Percentiles rank a stretch among this genome's conserved stretches.
Evolutionary conservation across 768 basidiomycete genomes (phyloP).

Genomic region (Macrolepiota albuminosa): DNA sequence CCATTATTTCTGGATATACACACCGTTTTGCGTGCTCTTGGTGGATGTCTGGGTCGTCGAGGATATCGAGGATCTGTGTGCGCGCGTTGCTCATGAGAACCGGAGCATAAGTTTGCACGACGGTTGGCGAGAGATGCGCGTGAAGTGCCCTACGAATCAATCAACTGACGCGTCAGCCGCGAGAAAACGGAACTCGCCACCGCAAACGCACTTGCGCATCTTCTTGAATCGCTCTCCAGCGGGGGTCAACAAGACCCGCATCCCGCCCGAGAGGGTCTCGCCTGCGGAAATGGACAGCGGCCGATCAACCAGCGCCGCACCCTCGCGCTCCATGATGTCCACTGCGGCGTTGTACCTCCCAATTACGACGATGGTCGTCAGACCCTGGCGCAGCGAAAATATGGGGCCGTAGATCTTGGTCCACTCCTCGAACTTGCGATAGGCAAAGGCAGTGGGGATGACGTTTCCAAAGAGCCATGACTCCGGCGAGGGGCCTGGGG

Average conservation of each 20-base stretch:
- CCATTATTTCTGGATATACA: neutral
- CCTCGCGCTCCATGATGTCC: conserved; percentile 65
- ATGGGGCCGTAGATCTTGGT: conserved; percentile 57
- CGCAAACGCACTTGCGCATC: conserved; percentile 43
- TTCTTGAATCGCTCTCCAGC: conserved; percentile 58
- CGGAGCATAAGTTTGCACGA: conserved; percentile 41
- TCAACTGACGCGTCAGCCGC: neutral
- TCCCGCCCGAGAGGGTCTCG: conserved; percentile 53
- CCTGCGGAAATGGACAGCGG: conserved; percentile 54
- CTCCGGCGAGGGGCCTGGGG: conserved; percentile 40
- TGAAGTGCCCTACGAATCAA: conserved; percentile 44
- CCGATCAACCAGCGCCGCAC: conserved; percentile 50
- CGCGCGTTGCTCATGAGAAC: conserved; percentile 42
- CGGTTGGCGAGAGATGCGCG: conserved; percentile 53
- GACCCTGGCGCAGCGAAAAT: conserved; percentile 51
- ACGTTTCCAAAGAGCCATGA: conserved; percentile 34
- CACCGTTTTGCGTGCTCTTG: conserved; percentile 47
- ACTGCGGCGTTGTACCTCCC: conserved; percentile 52
- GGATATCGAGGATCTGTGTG: conserved; percentile 39
- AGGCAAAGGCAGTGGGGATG: conserved; percentile 36
- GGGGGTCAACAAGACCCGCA: conserved; percentile 51
- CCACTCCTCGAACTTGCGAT: conserved; percentile 55
- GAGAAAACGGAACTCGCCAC: neutral
- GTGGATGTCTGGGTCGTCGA: conserved; percentile 39
- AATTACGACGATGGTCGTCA: conserved; percentile 39